Conservation (phyloP, 2,329 filamentous ascomycete genomes). For the Trichoderma endophyticum region DNA sequence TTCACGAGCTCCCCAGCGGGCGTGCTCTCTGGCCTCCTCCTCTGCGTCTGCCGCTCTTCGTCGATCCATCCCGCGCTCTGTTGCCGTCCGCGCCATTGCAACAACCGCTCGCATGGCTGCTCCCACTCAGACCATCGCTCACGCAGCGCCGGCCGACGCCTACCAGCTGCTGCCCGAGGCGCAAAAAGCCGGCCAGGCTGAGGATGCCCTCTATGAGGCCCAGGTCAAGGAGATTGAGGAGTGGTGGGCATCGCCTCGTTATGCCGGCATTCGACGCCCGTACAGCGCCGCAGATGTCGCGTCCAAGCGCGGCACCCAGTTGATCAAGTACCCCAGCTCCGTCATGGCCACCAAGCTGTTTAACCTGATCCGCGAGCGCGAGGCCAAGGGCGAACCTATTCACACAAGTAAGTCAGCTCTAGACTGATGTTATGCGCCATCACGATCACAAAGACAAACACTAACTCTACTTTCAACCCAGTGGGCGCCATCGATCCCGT, state of each 20-base stretch:
- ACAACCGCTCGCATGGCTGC: slow-evolving; percentile 33
- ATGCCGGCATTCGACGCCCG: slow-evolving; percentile 83
- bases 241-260: slow-evolving; percentile 88
- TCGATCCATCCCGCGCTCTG: slow-evolving; percentile 18
- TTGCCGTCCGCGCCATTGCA: slow-evolving; percentile 32
- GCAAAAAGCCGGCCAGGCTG: slow-evolving; percentile 72
- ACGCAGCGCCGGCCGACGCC: slow-evolving; percentile 58
- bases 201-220: slow-evolving; percentile 80
- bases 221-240: slow-evolving; percentile 81
- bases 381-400: slow-evolving; percentile 77
- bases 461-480: slow-evolving; percentile 32
- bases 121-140: slow-evolving; percentile 21
- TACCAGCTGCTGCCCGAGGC: slow-evolving; percentile 81
- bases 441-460: neutral
- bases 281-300: slow-evolving; percentile 91
- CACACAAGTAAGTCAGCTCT: slow-evolving; percentile 71
- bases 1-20: slow-evolving; percentile 31
- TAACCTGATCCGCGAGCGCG: slow-evolving; percentile 76
- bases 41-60: slow-evolving; percentile 20
- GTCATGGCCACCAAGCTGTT: slow-evolving; percentile 95
- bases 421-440: neutral
- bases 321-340: slow-evolving; percentile 86
- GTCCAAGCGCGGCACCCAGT: slow-evolving; percentile 83
- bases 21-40: slow-evolving; percentile 23
- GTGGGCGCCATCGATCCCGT: slow-evolving; percentile 98